Evolutionary conservation across 345 rosid species (phyloP).

Genomic region (Nephelium lappaceum): DNA sequence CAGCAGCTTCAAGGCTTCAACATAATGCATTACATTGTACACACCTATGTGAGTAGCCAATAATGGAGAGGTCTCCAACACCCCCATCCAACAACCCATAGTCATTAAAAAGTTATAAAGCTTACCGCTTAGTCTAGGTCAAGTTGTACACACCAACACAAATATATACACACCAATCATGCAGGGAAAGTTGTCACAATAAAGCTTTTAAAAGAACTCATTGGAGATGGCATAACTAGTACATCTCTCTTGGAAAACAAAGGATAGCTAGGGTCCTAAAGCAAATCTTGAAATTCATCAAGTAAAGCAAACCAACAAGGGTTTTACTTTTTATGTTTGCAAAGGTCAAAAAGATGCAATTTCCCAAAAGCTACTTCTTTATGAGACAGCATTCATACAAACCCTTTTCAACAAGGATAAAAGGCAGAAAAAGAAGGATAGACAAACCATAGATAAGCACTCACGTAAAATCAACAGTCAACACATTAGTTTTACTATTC

Average conservation of each 20-base stretch:
- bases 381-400: constrained; percentile 34
- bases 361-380: constrained; percentile 44
- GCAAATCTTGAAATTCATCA: constrained; percentile 23
- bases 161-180: constrained; percentile 17
- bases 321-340: constrained; percentile 33
- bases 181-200: constrained; percentile 25
- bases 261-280: constrained; percentile 15
- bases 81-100: neutral
- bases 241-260: constrained; percentile 16
- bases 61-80: neutral
- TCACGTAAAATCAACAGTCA: constrained; percentile 2
- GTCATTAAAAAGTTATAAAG: neutral
- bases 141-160: neutral
- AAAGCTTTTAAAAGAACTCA: constrained; percentile 15
- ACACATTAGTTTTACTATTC: neutral
- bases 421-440: neutral
- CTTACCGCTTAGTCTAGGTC: neutral
- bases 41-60: neutral
- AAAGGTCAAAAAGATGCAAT: constrained; percentile 62
- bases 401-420: constrained; percentile 24
- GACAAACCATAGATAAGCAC: neutral
- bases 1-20: neutral
- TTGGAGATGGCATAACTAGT: constrained; percentile 17
- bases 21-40: neutral
- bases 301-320: constrained; percentile 33